Conservation (phyloP, 23 red algal species). For the Cyanidiococcus yangmingshanensis region DNA sequence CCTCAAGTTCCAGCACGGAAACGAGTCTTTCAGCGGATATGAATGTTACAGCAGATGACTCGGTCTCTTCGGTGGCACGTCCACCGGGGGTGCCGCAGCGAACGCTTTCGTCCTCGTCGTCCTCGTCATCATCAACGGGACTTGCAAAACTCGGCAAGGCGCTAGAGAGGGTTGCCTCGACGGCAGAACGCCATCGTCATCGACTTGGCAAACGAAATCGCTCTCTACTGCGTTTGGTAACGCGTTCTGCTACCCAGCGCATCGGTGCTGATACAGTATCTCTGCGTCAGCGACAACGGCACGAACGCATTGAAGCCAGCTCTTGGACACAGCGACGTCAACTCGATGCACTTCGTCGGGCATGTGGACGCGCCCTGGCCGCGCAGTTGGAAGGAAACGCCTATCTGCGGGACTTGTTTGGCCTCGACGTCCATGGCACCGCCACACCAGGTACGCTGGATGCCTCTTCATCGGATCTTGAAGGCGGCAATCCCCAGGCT, state of each 20-base stretch:
- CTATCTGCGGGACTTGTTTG: slow-evolving; percentile 7
- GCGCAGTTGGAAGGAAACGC: background rate
- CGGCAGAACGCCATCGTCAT: background rate
- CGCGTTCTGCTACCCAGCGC: background rate
- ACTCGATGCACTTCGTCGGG: background rate
- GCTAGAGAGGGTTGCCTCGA: background rate
- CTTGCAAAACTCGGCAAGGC: background rate
- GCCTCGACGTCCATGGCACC: background rate
- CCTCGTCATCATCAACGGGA: background rate
- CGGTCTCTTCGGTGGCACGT: background rate
- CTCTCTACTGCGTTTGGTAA: background rate
- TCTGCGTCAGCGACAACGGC: background rate
- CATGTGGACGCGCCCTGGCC: background rate
- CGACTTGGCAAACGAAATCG: background rate
- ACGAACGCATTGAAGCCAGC: background rate
- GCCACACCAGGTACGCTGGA: too few species aligned
- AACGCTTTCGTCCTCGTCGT: background rate
- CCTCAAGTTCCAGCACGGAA: too few species aligned
- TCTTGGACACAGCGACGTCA: background rate
- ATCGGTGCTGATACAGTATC: background rate
- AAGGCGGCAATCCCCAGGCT: too few species aligned
- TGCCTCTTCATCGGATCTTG: too few species aligned
- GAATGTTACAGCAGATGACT: background rate
- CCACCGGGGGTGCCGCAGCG: too few species aligned
- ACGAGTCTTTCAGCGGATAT: background rate